Evolutionary conservation across 2,329 filamentous ascomycete species (phyloP), one percentile per base, ranked within the genome.

Genomic region (Ascochyta pisi): DNA sequence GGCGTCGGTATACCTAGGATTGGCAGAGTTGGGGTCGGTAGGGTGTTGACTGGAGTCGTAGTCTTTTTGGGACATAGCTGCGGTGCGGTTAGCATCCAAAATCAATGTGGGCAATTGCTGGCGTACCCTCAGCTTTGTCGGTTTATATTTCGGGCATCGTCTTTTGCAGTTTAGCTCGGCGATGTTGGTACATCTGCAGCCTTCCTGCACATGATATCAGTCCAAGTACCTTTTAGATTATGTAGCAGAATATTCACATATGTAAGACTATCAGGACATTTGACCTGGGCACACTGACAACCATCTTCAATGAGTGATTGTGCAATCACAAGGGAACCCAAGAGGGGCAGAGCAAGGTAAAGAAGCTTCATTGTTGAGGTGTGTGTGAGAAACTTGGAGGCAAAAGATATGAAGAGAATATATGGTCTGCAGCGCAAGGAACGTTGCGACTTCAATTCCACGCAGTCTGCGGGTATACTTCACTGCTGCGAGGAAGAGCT

Each of bases 171-270:
- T 38, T 24, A 49, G 57, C 51, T 74, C 71, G 1, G 63, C 56
- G 33, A 42, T 41, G 49, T 73, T 74, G 43, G 67, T 46, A 43
- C 71, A 74, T 33, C 58, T 40, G 49, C 71, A 74, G 13, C 68
- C 62, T 37, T 54, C 56, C 71, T 73, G 10, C 3, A 8, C 8
- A 3, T 10, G 6, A 7, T 31, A 15, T 55, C 16, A 62, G 45
- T 34, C 10, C 8, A 16, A 22, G 27, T 5, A 15, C 35, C 23
- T 26, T 39, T 46, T 13, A 16, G 42, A 15, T 8, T 2, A 39
- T 29, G 34, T 23, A 27, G 7, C 26, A 39, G 26, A n/a, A 15
- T 41, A 61, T 64, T 38, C 60, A 67, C 69, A 13, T 58, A 59
- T 5, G 57, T 50, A 48, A 69, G 61, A 29, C 60, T 54, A 6